Evolutionary conservation across 2,329 filamentous ascomycete genomes (phyloP).

Genomic region (Calycina marina): DNA sequence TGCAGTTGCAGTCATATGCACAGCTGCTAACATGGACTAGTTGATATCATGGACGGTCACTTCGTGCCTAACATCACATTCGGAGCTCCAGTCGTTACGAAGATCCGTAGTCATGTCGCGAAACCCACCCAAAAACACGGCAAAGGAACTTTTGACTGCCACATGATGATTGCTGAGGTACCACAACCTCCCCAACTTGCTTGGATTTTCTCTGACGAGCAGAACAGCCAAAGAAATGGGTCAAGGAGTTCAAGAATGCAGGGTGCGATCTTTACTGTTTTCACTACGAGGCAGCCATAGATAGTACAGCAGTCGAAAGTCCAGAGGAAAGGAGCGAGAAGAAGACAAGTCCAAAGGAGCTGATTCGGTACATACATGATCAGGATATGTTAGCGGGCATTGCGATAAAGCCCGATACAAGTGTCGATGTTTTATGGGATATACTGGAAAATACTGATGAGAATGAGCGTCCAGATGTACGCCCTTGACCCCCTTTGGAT

Average conservation of each 20-base stretch:
- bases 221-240: constrained; percentile 86
- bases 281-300: constrained; percentile 90
- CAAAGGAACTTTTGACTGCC: constrained; percentile 93
- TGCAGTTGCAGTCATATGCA: constrained; percentile 5
- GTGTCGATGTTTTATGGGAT: constrained; percentile 84
- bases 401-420: constrained; percentile 85
- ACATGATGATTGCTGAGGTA: constrained; percentile 99
- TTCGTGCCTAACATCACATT: constrained; percentile 99
- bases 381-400: constrained; percentile 82
- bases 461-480: constrained; percentile 75
- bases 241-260: constrained; percentile 82
- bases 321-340: constrained; percentile 54
- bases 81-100: constrained; percentile 85
- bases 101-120: constrained; percentile 77
- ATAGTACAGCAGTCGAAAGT: constrained; percentile 67
- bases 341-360: constrained; percentile 67
- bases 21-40: constrained; percentile 20
- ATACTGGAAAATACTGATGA: constrained; percentile 60
- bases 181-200: neutral
- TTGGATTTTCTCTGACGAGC: neutral
- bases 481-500: constrained; percentile 25
- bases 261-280: constrained; percentile 99
- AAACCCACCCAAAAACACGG: constrained; percentile 54
- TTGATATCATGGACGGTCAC: constrained; percentile 97
- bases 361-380: constrained; percentile 84